Evolutionary conservation across 139 green algal genomes (phyloP), one percentile per base, ranked within the genome.

Genomic region (Picochlorum sp.): DNA sequence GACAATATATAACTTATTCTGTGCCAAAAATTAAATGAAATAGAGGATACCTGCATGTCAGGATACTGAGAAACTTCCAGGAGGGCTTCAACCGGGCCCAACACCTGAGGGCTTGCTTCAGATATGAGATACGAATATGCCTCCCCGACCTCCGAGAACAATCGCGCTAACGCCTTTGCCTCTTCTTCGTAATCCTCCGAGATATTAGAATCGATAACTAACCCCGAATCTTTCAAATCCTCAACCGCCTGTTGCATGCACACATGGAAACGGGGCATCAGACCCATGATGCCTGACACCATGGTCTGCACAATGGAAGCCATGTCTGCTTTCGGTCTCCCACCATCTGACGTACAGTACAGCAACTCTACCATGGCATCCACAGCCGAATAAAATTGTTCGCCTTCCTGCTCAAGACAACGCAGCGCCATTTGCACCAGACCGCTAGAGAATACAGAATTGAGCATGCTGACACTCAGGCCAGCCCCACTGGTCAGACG

Each of bases 11-110:
- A 57, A 1, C 70, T 57, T 10, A 94, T 70, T 58, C 77, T 70
- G 67, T 92, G 81, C 89, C 89, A 96, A 73, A 96, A 96, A 70
- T 85, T 86, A 73, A 96, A 96, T 35, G 69, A 82, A 55, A 90
- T 92, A 59, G 70, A 63, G 59, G 60, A 74, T 37, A 96, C 86
- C 33, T 43, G 43, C 36, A 83, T 68, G 39, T 96, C 82, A 1
- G 86, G 85, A 61, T 94, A 76, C 1, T 68, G 61, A 1, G 76
- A 81, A 30, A 96, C 89, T 14, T 96, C 85, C 41, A 94, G 64
- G 60, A 96, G 58, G 3, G 86, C 86, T 64, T 96, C 81, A 40
- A 91, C 83, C 8, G 89, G 81, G 10, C 71, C 36, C 53, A 76
- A 51, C 13, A 69, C 59, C 30, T 75, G 55, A 9, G 41, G 55